A percentile compares a stretch with the other conserved stretches of the same genome.
These are phyloP conservation scores for Psilocybe tampanensis DNA, from an alignment of 768 basidiomycete species.

Conservation along the genomic window DNA sequence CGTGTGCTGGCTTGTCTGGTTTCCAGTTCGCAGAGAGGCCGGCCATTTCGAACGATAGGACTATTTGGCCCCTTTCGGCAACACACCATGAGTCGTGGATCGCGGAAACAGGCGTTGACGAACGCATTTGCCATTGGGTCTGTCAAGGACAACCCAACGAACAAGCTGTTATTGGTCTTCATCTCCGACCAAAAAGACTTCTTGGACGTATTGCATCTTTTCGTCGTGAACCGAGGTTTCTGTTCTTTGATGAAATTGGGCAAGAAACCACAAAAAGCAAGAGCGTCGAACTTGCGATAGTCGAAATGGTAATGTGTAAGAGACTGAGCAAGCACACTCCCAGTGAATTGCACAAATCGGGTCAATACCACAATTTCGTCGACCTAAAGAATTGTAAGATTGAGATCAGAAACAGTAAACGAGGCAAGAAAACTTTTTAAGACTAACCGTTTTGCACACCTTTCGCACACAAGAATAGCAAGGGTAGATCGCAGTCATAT, in stretches of 20 bases:
- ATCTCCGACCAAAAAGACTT: conserved; percentile 16
- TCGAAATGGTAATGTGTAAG: conserved; percentile 13
- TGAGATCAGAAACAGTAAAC: not conserved
- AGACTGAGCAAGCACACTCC: conserved; percentile 12
- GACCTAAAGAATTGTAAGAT: conserved; percentile 8
- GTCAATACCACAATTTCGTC: conserved; percentile 20
- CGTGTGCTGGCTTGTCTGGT: conserved; percentile 16
- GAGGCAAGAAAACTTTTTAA: not conserved
- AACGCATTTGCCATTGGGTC: conserved; percentile 14
- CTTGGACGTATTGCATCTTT: conserved; percentile 16
- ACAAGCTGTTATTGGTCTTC: conserved; percentile 15
- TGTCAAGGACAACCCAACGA: conserved; percentile 16
- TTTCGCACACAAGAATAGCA: conserved; percentile 20
- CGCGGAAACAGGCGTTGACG: conserved; percentile 19
- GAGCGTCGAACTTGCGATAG: conserved; percentile 6
- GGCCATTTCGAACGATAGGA: conserved; percentile 9
- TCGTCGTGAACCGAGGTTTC: conserved; percentile 8
- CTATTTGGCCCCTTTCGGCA: conserved; percentile 13
- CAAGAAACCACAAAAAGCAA: conserved; percentile 18
- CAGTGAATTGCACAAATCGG: conserved; percentile 14
- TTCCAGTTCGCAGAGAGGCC: conserved; percentile 8
- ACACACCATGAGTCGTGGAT: conserved; percentile 15
- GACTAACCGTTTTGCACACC: conserved; percentile 15
- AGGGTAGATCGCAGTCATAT: conserved; percentile 20
- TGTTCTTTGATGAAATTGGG: conserved; percentile 16